A percentile compares a stretch with the other conserved stretches of the same genome.
phyloP scores from a whole-genome alignment of 768 basidiomycete genomes.

The Polyporus arcularius region DNA sequence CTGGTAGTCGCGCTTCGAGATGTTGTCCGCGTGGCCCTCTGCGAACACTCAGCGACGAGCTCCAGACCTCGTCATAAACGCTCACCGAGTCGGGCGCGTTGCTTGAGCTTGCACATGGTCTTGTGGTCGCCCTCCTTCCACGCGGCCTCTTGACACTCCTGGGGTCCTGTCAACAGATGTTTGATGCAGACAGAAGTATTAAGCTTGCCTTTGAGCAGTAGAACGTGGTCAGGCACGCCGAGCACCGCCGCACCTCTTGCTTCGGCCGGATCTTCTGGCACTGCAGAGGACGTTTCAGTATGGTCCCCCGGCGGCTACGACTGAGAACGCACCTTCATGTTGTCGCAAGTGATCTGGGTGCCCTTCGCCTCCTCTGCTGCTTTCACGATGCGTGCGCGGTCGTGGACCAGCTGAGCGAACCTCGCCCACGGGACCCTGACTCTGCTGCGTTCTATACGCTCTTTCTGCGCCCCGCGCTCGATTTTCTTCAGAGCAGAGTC shows the following conservation, averaged over 20 bases:
- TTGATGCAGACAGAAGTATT: neutral
- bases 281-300: conserved; percentile 15
- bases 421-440: conserved; percentile 30
- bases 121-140: conserved; percentile 42
- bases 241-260: conserved; percentile 38
- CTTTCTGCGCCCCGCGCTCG: conserved; percentile 18
- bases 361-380: conserved; percentile 32
- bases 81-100: conserved; percentile 37
- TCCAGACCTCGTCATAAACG: no score
- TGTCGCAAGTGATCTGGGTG: conserved; percentile 38
- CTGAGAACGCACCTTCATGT: conserved; percentile 30
- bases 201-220: conserved; percentile 37
- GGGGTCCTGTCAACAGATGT: no score
- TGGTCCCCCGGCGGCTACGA: neutral
- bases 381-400: conserved; percentile 27
- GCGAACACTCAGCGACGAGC: neutral
- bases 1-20: conserved; percentile 34
- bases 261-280: conserved; percentile 38
- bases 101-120: conserved; percentile 39
- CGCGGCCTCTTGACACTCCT: conserved; percentile 37
- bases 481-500: conserved; percentile 31
- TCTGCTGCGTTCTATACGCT: conserved; percentile 23
- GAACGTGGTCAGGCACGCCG: conserved; percentile 35
- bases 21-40: conserved; percentile 36
- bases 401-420: conserved; percentile 31